A percentile compares a stretch with the other conserved stretches of the same genome.
Evolutionary conservation across 2,329 filamentous ascomycete genomes (phyloP).

Genomic region (Aspergillus unguis): DNA sequence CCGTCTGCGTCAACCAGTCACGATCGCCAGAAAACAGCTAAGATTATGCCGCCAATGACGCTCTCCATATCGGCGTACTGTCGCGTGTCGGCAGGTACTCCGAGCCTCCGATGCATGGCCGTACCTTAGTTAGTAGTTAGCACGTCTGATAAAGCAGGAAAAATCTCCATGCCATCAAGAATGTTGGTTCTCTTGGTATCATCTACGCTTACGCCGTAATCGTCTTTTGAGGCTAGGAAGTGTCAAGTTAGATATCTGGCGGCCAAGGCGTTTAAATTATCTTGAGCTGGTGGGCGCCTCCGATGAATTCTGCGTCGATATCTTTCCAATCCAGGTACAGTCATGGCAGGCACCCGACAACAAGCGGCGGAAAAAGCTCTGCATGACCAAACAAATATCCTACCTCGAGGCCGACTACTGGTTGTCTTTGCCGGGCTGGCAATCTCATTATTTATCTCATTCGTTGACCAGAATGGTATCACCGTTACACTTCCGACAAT

Average conservation of each 20-base stretch:
- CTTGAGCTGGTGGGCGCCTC: not conserved
- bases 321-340: not conserved
- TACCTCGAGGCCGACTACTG: constrained; percentile 48
- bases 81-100: too few relatives aligned
- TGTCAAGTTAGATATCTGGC: not conserved
- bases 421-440: constrained; percentile 53
- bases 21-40: not conserved
- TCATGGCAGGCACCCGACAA: constrained; percentile 25
- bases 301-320: not conserved
- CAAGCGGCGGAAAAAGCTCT: constrained; percentile 45
- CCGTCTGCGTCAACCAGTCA: constrained; percentile 2
- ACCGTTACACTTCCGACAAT: constrained; percentile 54
- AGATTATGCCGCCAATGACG: constrained; percentile 3
- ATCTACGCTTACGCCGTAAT: not conserved
- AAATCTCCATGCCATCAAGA: constrained; percentile 1
- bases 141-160: constrained; percentile 2
- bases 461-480: constrained; percentile 58
- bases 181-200: not conserved
- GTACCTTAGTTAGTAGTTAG: not conserved
- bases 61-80: constrained; percentile 2
- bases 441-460: constrained; percentile 53
- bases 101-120: too few relatives aligned
- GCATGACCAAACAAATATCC: constrained; percentile 57
- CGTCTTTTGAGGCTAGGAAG: not conserved
- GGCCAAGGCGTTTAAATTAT: not conserved